Conservation (phyloP, 139 green algal genomes). For the Volvox africanus region DNA sequence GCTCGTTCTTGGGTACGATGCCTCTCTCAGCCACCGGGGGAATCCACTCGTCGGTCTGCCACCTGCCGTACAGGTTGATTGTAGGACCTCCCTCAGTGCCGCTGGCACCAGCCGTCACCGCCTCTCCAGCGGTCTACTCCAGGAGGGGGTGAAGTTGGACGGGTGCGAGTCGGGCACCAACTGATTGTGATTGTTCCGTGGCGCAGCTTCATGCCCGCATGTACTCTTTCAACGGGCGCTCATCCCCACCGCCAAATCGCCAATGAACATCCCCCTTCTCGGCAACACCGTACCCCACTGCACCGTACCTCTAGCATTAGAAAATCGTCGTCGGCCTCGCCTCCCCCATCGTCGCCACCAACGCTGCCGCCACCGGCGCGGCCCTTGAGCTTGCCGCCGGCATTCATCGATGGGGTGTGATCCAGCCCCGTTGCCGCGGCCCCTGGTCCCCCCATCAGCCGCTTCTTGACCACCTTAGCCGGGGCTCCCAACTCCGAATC, state of each 20-base stretch:
- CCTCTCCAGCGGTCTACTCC: neutral
- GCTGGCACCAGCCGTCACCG: neutral
- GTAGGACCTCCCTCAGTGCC: neutral
- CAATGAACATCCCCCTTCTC: too few species aligned
- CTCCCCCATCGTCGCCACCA: neutral
- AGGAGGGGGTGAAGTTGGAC: neutral
- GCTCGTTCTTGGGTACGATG: constrained; percentile 85
- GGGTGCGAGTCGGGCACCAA: neutral
- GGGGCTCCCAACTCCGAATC: constrained; percentile 70
- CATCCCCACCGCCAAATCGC: too few species aligned
- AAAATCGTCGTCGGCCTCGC: constrained; percentile 5
- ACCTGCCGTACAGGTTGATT: constrained; percentile 83
- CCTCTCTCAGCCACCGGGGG: constrained; percentile 70
- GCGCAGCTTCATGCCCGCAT: too few species aligned
- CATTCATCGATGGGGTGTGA: neutral
- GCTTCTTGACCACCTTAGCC: constrained; percentile 76
- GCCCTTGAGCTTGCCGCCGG: constrained; percentile 8
- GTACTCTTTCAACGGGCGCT: too few species aligned
- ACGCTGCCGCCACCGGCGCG: neutral
- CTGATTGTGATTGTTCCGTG: too few species aligned
- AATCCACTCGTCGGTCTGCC: constrained; percentile 82
- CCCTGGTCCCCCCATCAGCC: constrained; percentile 34
- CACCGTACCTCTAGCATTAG: neutral
- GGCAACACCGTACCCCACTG: neutral
- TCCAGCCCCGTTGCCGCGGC: too few species aligned